Evolutionary conservation across 345 rosid genomes (phyloP).

Genomic region (Gossypium australe): DNA sequence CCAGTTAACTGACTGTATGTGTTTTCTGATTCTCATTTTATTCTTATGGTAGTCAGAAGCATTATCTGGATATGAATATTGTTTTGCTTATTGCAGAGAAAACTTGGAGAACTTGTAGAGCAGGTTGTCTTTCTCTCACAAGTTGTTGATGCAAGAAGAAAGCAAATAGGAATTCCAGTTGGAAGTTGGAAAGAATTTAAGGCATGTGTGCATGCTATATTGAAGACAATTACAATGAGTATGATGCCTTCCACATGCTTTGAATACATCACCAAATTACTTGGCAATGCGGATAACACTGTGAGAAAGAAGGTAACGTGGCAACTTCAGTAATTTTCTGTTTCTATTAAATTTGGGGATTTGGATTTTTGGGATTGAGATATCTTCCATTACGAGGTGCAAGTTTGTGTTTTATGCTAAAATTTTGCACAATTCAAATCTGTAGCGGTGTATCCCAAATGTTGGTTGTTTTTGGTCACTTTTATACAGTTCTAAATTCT

Average conservation of each 20-base stretch:
- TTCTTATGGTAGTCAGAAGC: background rate
- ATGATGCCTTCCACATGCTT: slow-evolving; percentile 74
- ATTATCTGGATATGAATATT: background rate
- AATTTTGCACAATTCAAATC: background rate
- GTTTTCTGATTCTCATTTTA: background rate
- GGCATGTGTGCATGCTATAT: slow-evolving; percentile 45
- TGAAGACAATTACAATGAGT: slow-evolving; percentile 46
- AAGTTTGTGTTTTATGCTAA: background rate
- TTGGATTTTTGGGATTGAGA: background rate
- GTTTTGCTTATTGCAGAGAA: slow-evolving; percentile 41
- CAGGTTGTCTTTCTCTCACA: slow-evolving; percentile 51
- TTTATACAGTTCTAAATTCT: background rate
- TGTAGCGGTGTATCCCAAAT: background rate
- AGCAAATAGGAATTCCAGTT: slow-evolving; percentile 34
- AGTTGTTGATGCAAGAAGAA: slow-evolving; percentile 43
- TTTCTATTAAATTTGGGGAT: background rate
- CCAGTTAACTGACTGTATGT: background rate
- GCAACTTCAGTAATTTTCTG: background rate
- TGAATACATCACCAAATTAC: slow-evolving; percentile 57
- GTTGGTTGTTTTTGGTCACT: background rate
- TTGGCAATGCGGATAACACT: slow-evolving; percentile 45
- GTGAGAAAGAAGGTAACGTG: slow-evolving; percentile 68
- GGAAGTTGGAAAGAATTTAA: slow-evolving; percentile 47
- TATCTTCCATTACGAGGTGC: background rate
- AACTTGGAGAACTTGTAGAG: slow-evolving; percentile 69